Percentiles rank a stretch among this genome's conserved stretches.
phyloP scores from a whole-genome alignment of 345 rosid genomes.

The Hypericum perforatum region DNA sequence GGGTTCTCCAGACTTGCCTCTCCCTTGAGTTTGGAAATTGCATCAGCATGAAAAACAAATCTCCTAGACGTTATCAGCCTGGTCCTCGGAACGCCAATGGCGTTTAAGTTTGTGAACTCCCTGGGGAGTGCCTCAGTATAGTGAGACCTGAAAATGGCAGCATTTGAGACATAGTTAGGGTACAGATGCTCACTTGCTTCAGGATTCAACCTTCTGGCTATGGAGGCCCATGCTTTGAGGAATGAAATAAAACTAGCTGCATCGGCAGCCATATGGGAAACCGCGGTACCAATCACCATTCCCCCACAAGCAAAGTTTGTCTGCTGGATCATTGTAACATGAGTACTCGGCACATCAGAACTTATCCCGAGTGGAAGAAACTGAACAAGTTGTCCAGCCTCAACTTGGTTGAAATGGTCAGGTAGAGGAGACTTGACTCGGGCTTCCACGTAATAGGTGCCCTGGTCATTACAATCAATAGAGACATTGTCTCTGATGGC shows the following conservation, averaged over 20 bases:
- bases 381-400: background rate
- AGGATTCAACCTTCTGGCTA: background rate
- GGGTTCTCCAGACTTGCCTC: background rate
- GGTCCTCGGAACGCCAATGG: too few species aligned
- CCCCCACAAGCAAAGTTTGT: background rate
- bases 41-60: too few species aligned
- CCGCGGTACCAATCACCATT: background rate
- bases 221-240: too few species aligned
- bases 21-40: too few species aligned
- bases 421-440: background rate
- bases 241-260: too few species aligned
- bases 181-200: too few species aligned
- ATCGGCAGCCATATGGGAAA: background rate
- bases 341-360: background rate
- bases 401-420: background rate
- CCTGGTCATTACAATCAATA: constrained; percentile 8
- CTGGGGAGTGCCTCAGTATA: too few species aligned
- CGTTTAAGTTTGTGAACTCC: too few species aligned
- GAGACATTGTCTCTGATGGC: constrained; percentile 3
- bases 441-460: constrained; percentile 1
- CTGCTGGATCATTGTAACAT: background rate
- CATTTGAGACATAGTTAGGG: too few species aligned
- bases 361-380: background rate
- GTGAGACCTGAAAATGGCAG: too few species aligned
- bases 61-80: too few species aligned